These are phyloP conservation scores for Torrubiellomyces zombiae DNA, from an alignment of 2,329 filamentous ascomycete species.

Conservation along the genomic window DNA sequence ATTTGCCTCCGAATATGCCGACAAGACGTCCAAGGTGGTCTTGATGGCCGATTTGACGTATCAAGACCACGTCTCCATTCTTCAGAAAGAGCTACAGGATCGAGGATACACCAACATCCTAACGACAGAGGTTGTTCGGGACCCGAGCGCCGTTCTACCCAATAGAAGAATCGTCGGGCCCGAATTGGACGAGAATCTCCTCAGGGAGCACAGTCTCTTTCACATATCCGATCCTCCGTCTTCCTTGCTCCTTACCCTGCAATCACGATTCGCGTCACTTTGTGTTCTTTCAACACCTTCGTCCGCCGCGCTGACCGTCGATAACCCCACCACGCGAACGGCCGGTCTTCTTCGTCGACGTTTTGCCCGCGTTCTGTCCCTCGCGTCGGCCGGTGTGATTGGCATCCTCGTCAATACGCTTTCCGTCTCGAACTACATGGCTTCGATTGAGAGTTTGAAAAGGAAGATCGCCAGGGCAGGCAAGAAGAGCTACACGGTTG, in stretches of 20 bases:
- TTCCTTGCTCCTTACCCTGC: constrained; percentile 72
- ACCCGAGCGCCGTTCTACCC: constrained; percentile 66
- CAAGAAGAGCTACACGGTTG: constrained; percentile 92
- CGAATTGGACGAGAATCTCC: constrained; percentile 21
- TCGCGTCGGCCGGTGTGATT: constrained; percentile 69
- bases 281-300: constrained; percentile 59
- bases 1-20: constrained; percentile 54
- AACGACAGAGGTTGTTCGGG: constrained; percentile 54
- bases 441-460: constrained; percentile 60
- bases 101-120: constrained; percentile 56
- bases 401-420: constrained; percentile 94
- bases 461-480: constrained; percentile 58
- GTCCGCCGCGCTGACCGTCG: constrained; percentile 30
- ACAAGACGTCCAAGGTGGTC: constrained; percentile 47
- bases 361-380: constrained; percentile 69
- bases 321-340: constrained; percentile 26
- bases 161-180: constrained; percentile 51
- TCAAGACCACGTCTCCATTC: constrained; percentile 48
- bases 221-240: constrained; percentile 70
- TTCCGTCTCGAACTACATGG: constrained; percentile 77
- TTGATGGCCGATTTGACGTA: constrained; percentile 86
- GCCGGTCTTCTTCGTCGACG: constrained; percentile 55
- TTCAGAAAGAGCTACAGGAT: constrained; percentile 37
- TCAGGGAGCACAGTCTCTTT: constrained; percentile 61
- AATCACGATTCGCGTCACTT: constrained; percentile 62